phyloP scores from a whole-genome alignment of 2,329 filamentous ascomycete species.

The Fusarium protoensiforme region DNA sequence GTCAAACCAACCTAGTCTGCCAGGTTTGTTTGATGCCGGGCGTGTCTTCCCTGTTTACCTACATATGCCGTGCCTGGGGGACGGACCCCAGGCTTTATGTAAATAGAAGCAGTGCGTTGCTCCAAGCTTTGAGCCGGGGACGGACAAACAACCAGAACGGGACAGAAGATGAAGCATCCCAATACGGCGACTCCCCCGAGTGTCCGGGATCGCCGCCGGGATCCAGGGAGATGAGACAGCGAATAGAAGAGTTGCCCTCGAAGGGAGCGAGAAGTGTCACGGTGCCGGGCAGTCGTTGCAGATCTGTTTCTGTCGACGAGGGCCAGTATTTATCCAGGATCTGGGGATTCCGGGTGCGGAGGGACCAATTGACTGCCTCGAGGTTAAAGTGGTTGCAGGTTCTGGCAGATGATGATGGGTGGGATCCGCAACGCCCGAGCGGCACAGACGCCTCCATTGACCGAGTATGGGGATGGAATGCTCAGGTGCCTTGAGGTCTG shows the following conservation, averaged over 20 bases:
- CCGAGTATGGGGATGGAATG: background rate
- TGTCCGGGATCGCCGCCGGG: conserved; percentile 15
- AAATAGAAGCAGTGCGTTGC: conserved; percentile 30
- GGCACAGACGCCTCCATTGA: background rate
- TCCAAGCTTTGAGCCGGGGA: conserved; percentile 17
- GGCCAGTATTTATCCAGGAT: conserved; percentile 6
- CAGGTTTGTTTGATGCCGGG: background rate
- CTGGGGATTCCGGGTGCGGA: background rate
- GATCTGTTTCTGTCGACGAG: conserved; percentile 4
- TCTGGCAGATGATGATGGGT: conserved; percentile 1
- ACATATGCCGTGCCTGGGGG: conserved; percentile 22
- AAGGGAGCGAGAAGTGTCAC: background rate
- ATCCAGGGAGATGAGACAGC: background rate
- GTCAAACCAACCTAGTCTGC: background rate
- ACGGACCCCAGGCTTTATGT: conserved; percentile 19
- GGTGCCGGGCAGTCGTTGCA: background rate
- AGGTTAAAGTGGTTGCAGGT: conserved; percentile 27
- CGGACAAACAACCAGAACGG: conserved; percentile 16
- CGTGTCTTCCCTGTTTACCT: conserved; percentile 19
- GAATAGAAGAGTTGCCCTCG: conserved; percentile 10
- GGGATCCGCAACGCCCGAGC: conserved; percentile 7
- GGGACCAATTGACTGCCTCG: conserved; percentile 2
- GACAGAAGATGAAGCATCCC: conserved; percentile 19
- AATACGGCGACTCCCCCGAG: conserved; percentile 19
- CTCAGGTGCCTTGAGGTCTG: conserved; percentile 2